Conservation (phyloP, 2,329 filamentous ascomycete species). For the Neoarthrinium moseri region DNA sequence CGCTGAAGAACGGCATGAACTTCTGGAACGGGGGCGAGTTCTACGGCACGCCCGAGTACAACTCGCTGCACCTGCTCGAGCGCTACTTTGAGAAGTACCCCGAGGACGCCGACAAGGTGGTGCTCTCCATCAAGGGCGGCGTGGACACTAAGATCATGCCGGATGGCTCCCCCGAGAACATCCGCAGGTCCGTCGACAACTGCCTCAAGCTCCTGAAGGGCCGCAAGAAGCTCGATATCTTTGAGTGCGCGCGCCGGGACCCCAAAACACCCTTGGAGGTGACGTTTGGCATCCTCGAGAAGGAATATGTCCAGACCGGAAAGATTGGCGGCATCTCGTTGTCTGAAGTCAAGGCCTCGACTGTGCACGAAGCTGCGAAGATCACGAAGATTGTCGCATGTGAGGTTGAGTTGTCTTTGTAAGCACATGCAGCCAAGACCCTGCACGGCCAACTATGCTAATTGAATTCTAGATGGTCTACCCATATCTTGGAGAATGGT, state of each 20-base stretch:
- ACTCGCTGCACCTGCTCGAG: conserved; percentile 51
- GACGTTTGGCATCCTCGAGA: conserved; percentile 31
- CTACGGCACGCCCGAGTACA: conserved; percentile 50
- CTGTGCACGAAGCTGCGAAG: conserved; percentile 34
- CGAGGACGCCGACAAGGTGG: conserved; percentile 53
- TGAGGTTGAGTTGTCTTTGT: conserved; percentile 38
- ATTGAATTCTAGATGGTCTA: conserved; percentile 15
- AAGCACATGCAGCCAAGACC: conserved; percentile 7
- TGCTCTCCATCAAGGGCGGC: conserved; percentile 58
- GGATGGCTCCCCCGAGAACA: conserved; percentile 46
- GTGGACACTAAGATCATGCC: conserved; percentile 29
- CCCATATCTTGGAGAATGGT: conserved; percentile 25
- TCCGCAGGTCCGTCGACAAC: conserved; percentile 49
- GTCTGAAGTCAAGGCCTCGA: conserved; percentile 37
- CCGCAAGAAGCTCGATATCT: conserved; percentile 52
- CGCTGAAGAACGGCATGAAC: conserved; percentile 35
- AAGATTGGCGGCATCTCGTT: conserved; percentile 39
- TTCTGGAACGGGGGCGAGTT: conserved; percentile 57
- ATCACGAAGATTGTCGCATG: conserved; percentile 32
- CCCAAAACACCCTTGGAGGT: conserved; percentile 34
- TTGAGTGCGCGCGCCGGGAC: conserved; percentile 51
- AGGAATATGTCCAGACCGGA: conserved; percentile 36
- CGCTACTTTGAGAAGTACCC: conserved; percentile 57
- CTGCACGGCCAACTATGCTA: conserved; percentile 9
- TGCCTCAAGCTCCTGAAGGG: conserved; percentile 39